Base-by-base conservation (phyloP, 352 stramenopile genomes). In the Albugo candida region DNA sequence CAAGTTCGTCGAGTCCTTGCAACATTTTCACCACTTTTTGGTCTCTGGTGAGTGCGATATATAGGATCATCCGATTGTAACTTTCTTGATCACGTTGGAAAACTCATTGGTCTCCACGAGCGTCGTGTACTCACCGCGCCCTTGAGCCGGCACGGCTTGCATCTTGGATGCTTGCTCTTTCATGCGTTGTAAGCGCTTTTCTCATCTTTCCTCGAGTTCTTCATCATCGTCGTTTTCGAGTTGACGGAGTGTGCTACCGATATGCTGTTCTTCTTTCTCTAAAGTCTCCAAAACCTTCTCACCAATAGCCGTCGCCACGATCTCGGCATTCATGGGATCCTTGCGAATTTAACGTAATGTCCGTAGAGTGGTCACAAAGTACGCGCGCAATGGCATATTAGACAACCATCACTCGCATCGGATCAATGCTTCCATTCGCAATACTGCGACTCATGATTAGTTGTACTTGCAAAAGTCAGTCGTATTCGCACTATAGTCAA, bases 1-100 rank as follows among this genome's bases (percentile, higher is more conserved):
- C 93, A 19, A 98, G 52, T 49, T 97, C 92, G 61, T 97, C 88
- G 56, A 97, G 83, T 0, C 93, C 94, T 49, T 87, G 68, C 42
- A 98, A 72, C 63, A 97, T 95, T 70, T 97, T 95, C 51, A 94
- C 68, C 6, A 95, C 91, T 56, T 97, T 96, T 21, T 96, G 87
- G 57, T 96, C 80, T 56, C 93, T 93, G 17, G 97, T 73, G 8
- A 98, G 73, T 14, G 95, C 78, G 17, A 98, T 77, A 34, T 88
- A 97, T 27, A 92, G 94, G 56, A 98, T 97, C 63, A 97, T 92
- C 60, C 92, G 89, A 41, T 82, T 72, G 45, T 94, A 67, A 47
- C 75, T 95, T 71, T 64, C 59, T 97, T 98, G 56, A 94, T 82
- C 2, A 73, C 77, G 20, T 95, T 70, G 55, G 98, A 98, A 62